These are phyloP conservation scores for Cryptococcus sp. DNA, from an alignment of 1,284 basidiomycete species.

Conservation along the genomic window DNA sequence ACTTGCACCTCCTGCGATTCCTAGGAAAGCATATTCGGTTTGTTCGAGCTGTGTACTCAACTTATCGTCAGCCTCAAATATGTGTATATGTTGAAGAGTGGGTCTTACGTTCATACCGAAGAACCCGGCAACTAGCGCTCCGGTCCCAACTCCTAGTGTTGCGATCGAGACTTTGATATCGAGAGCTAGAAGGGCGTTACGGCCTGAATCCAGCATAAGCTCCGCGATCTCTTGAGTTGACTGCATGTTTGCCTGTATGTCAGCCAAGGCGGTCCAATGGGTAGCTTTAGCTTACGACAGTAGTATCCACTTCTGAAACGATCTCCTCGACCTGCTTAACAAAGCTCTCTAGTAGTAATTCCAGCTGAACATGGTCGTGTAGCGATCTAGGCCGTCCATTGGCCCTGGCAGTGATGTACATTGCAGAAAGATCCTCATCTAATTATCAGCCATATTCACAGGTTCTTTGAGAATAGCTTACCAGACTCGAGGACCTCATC, in stretches of 20 bases:
- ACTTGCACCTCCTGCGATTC: constrained; percentile 37
- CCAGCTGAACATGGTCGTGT: constrained; percentile 87
- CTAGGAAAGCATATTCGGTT: constrained; percentile 46
- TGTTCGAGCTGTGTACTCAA: constrained; percentile 44
- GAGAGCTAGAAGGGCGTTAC: constrained; percentile 84
- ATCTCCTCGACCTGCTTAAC: constrained; percentile 95
- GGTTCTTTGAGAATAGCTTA: constrained; percentile 41
- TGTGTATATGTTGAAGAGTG: too few species aligned
- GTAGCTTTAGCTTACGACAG: constrained; percentile 59
- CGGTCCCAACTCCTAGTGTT: constrained; percentile 87
- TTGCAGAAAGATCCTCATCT: constrained; percentile 90
- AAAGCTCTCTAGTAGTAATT: constrained; percentile 88
- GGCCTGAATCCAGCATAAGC: constrained; percentile 91
- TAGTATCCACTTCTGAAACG: constrained; percentile 84
- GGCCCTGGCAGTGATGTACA: constrained; percentile 83
- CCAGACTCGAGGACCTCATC: constrained; percentile 88
- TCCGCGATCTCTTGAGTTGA: constrained; percentile 98
- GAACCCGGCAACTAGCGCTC: constrained; percentile 83
- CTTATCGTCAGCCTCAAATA: constrained; percentile 27
- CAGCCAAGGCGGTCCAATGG: not conserved
- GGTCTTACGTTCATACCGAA: constrained; percentile 89
- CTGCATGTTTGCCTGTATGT: constrained; percentile 73
- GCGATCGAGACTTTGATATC: constrained; percentile 93
- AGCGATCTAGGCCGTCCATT: constrained; percentile 56
- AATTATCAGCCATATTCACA: not conserved